Conservation (phyloP, 139 green algal species). For the Bryopsis sp. region DNA sequence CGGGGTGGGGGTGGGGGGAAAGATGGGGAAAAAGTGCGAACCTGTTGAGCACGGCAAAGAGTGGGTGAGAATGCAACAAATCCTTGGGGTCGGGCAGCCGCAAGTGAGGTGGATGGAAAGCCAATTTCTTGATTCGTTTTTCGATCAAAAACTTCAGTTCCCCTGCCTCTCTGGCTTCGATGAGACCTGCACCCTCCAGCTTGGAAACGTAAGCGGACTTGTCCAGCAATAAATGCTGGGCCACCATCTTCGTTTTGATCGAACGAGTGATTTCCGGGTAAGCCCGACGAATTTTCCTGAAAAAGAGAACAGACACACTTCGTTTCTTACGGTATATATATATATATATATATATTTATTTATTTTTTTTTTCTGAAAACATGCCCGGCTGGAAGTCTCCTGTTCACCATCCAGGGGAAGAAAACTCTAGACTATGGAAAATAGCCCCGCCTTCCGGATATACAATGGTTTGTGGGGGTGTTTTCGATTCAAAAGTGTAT, state of each 20-base stretch:
- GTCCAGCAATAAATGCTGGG: neutral
- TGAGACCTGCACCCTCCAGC: neutral
- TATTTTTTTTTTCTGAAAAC: no score
- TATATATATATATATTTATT: no score
- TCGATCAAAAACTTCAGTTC: neutral
- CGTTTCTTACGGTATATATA: no score
- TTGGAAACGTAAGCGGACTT: neutral
- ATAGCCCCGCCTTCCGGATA: no score
- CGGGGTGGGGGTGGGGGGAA: no score
- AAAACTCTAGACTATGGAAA: no score
- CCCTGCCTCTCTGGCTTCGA: slow-evolving; percentile 4
- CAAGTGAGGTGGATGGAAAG: neutral
- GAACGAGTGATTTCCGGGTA: slow-evolving; percentile 8
- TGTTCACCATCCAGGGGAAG: no score
- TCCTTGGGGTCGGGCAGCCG: neutral
- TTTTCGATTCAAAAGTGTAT: no score
- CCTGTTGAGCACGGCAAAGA: neutral
- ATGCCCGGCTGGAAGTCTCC: no score
- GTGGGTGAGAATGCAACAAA: neutral
- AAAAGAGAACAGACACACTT: no score
- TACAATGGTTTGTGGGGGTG: no score
- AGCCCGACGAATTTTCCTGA: neutral
- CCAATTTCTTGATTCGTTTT: slow-evolving; percentile 6
- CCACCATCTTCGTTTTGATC: slow-evolving; percentile 4
- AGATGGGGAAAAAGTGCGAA: no score